These are phyloP conservation scores for Theileria orientalis DNA, from an alignment of 169 alveolate species.

Conservation along the genomic window DNA sequence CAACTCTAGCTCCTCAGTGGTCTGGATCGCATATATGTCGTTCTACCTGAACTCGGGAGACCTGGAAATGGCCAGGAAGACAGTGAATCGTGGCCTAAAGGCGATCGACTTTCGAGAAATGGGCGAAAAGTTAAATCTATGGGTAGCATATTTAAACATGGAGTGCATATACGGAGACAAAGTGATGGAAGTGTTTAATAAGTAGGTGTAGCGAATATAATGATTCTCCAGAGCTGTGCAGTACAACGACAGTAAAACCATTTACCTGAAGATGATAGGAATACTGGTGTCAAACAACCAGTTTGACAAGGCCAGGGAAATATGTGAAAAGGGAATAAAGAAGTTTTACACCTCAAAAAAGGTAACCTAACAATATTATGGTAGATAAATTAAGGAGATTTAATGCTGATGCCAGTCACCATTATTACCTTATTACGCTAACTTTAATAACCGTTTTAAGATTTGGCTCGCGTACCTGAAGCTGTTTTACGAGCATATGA, in stretches of 20 bases:
- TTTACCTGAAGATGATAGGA: constrained; percentile 66
- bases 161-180: constrained; percentile 79
- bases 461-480: constrained; percentile 54
- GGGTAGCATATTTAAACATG: constrained; percentile 83
- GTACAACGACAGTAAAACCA: constrained; percentile 68
- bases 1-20: constrained; percentile 42
- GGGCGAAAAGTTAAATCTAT: constrained; percentile 73
- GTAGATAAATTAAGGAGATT: too few species aligned
- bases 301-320: constrained; percentile 63
- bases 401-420: too few species aligned
- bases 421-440: constrained; percentile 2
- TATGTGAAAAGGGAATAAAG: constrained; percentile 66
- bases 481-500: constrained; percentile 39
- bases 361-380: constrained; percentile 43
- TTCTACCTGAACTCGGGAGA: constrained; percentile 75
- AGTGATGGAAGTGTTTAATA: constrained; percentile 65
- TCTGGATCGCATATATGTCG: constrained; percentile 78
- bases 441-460: constrained; percentile 4
- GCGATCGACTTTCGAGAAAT: constrained; percentile 75
- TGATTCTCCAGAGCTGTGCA: constrained; percentile 52
- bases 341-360: constrained; percentile 72
- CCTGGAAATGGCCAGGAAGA: constrained; percentile 75
- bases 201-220: constrained; percentile 9
- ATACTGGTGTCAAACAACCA: constrained; percentile 62
- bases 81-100: constrained; percentile 78